Conservation (phyloP, 2,329 filamentous ascomycete genomes). For the Arachnopeziza araneosa region DNA sequence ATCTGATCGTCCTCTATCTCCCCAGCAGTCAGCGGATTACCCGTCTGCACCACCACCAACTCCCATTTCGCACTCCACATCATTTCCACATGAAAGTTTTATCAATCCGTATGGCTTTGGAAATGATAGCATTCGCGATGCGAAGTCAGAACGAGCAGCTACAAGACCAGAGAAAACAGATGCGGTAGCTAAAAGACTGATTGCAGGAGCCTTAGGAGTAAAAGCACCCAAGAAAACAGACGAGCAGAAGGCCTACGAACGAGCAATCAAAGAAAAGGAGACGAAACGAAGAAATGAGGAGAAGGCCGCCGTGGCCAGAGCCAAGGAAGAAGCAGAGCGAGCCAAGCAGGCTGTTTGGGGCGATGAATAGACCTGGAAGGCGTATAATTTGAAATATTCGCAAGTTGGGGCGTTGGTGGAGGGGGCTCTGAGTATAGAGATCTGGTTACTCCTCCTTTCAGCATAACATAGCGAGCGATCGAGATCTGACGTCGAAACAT, state of each 20-base stretch:
- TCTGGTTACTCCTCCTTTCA: too few species aligned
- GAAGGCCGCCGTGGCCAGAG: conserved; percentile 53
- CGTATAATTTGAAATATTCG: background rate
- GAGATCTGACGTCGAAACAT: too few species aligned
- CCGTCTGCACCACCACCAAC: conserved; percentile 60
- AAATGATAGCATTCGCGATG: conserved; percentile 2
- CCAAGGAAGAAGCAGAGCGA: conserved; percentile 60
- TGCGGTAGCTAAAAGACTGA: conserved; percentile 82
- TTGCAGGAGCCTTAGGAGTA: conserved; percentile 81
- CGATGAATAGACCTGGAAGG: conserved; percentile 39
- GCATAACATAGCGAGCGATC: too few species aligned
- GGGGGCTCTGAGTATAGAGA: too few species aligned
- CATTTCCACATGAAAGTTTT: conserved; percentile 14
- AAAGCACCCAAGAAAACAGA: conserved; percentile 76
- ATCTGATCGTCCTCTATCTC: conserved; percentile 23
- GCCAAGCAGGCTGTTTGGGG: conserved; percentile 88
- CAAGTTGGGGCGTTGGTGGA: background rate
- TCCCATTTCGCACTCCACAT: conserved; percentile 51
- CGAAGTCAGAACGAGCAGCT: conserved; percentile 16
- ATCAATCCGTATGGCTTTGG: conserved; percentile 18
- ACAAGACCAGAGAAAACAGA: conserved; percentile 84
- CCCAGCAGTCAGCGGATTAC: conserved; percentile 26
- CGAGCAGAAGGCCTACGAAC: conserved; percentile 83
- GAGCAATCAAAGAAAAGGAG: conserved; percentile 77
- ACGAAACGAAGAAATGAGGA: conserved; percentile 69